A percentile compares a stretch with the other conserved stretches of the same genome.
Evolutionary conservation across 2,329 filamentous ascomycete genomes (phyloP).

Genomic region (Zymoseptoria ardabiliae): DNA sequence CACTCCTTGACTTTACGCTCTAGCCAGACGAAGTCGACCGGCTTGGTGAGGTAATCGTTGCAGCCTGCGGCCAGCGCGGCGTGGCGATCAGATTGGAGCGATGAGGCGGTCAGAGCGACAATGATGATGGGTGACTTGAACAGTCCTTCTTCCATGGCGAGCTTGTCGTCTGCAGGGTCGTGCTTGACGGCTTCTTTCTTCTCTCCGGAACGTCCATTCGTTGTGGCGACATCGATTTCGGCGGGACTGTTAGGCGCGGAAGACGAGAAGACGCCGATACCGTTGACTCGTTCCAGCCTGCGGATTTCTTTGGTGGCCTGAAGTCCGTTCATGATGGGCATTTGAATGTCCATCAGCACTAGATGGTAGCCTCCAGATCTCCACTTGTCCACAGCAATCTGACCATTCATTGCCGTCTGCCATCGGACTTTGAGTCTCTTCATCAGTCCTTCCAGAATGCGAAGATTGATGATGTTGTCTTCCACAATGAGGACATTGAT

Average conservation of each 20-base stretch:
- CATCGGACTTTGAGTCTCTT: slow-evolving; percentile 91
- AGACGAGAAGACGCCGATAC: slow-evolving; percentile 76
- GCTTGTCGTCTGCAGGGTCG: slow-evolving; percentile 58
- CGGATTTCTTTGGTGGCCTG: slow-evolving; percentile 94
- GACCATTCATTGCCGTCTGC: slow-evolving; percentile 94
- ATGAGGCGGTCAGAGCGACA: slow-evolving; percentile 89
- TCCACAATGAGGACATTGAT: slow-evolving; percentile 98
- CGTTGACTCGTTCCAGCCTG: slow-evolving; percentile 79
- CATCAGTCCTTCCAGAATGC: slow-evolving; percentile 89
- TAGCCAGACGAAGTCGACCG: slow-evolving; percentile 95
- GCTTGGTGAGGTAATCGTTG: slow-evolving; percentile 95
- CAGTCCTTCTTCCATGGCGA: slow-evolving; percentile 55
- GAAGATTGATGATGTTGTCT: slow-evolving; percentile 96
- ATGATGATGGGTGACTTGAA: slow-evolving; percentile 99
- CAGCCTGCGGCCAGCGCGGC: slow-evolving; percentile 91
- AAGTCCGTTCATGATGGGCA: slow-evolving; percentile 92
- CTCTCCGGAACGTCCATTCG: slow-evolving; percentile 32
- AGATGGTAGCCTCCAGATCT: slow-evolving; percentile 85
- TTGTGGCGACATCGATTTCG: slow-evolving; percentile 20
- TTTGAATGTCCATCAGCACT: slow-evolving; percentile 96
- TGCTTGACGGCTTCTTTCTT: slow-evolving; percentile 17
- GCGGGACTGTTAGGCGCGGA: slow-evolving; percentile 36
- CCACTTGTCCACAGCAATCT: slow-evolving; percentile 91
- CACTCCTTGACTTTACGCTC: slow-evolving; percentile 98
- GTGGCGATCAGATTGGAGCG: slow-evolving; percentile 88